Evolutionary conservation across 305 asterid species (phyloP).

Genomic region (Fraxinus ornus): DNA sequence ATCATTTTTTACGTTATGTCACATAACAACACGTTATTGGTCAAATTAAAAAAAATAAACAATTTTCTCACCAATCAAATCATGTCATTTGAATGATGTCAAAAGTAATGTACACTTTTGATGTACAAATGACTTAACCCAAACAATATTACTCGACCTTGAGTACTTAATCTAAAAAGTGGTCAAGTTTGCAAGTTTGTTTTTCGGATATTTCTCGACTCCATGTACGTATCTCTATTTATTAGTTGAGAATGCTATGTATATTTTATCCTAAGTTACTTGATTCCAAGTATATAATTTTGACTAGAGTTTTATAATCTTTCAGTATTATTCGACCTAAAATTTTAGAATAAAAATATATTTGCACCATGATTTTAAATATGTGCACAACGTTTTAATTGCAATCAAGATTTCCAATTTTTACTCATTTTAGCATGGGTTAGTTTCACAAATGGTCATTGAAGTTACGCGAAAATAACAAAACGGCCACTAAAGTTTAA

Average conservation of each 20-base stretch:
- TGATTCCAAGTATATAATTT: not conserved
- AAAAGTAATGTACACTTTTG: too few species aligned
- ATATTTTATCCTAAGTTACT: not conserved
- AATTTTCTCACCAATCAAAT: too few species aligned
- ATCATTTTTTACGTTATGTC: too few species aligned
- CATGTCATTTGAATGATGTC: too few species aligned
- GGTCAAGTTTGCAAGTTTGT: not conserved
- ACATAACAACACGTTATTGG: too few species aligned
- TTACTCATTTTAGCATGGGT: not conserved
- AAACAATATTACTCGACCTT: not conserved
- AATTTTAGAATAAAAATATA: too few species aligned
- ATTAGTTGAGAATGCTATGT: not conserved
- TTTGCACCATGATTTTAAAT: not conserved
- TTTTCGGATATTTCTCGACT: not conserved
- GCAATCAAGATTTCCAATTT: not conserved
- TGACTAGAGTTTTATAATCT: not conserved
- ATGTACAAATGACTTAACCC: too few species aligned
- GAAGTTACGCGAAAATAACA: too few species aligned
- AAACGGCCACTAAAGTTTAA: too few species aligned
- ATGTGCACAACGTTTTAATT: not conserved
- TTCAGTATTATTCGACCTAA: not conserved
- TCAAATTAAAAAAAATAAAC: too few species aligned
- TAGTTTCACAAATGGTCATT: too few species aligned
- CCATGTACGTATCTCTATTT: not conserved
- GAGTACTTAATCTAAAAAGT: not conserved